Evolutionary conservation across 768 basidiomycete species (phyloP), one percentile per base, ranked within the genome.

Genomic region (Kwoniella sp.): DNA sequence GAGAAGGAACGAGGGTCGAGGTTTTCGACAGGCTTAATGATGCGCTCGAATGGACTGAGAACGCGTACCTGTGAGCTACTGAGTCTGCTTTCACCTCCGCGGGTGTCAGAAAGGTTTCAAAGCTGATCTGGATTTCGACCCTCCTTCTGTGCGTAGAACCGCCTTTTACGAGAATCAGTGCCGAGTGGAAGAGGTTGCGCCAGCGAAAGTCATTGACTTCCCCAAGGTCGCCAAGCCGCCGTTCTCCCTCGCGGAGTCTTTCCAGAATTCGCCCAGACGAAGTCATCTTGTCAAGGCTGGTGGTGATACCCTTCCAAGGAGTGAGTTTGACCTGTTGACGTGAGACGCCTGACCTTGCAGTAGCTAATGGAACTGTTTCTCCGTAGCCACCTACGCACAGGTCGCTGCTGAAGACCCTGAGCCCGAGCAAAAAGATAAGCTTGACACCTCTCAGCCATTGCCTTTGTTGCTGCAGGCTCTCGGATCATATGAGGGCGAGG

Each of bases 21-120:
- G 76, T 91, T 17, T 93, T 96, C 71, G 84, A 84, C 61, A 88
- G 86, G 7, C 84, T 93, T 71, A 93, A 90, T 71, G 92, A 96
- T 68, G 94, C 92, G 0, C 86, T 97, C 84, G 95, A 98, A 81
- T 95, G 93, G 93, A 94, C 92, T 0, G 93, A 97, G 82, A 97
- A 97, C 81, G 90, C 87, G 0, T 96, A 96, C 81, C 76, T 97
- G 67, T 86, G 86, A 58, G 88, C 90, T 8, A 23, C 31, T 1
- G n/a, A 30, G 8, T 31, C 29, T 2, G 48, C 22, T 15, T 23
- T 13, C 4, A 37, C 2, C 25, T n/a, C 5, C 29, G 58, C 1
- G 47, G 26, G n/a, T n/a, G n/a, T n/a, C n/a, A n/a, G n/a, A n/a
- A n/a, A n/a, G n/a, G n/a, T n/a, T n/a, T 38, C 0, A 34, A 68